Conservation (phyloP, 495 filamentous ascomycete genomes). For the Penicillium verhagenii region DNA sequence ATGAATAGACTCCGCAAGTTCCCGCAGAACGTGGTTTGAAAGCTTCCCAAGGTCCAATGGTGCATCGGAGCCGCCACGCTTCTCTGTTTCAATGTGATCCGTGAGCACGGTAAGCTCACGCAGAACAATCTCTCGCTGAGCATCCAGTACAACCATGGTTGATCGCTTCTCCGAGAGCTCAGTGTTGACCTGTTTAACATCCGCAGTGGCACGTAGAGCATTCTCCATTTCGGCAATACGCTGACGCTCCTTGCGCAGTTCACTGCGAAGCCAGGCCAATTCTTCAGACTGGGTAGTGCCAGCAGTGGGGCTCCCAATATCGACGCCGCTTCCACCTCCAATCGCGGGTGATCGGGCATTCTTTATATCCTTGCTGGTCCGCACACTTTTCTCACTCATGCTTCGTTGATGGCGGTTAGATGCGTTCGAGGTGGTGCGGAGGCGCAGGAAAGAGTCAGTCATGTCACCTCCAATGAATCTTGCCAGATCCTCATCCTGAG, state of each 20-base stretch:
- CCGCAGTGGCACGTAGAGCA: conserved; percentile 65
- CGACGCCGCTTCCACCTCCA: conserved; percentile 58
- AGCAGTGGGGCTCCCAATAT: conserved; percentile 73
- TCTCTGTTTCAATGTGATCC: conserved; percentile 67
- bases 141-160: conserved; percentile 93
- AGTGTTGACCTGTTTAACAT: conserved; percentile 79
- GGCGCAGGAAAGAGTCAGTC: conserved; percentile 67
- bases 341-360: conserved; percentile 71
- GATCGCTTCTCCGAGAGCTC: conserved; percentile 91
- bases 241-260: conserved; percentile 78
- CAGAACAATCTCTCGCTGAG: conserved; percentile 91
- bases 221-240: conserved; percentile 80
- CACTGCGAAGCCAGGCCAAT: conserved; percentile 65
- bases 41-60: conserved; percentile 72
- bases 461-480: conserved; percentile 74
- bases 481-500: conserved; percentile 88
- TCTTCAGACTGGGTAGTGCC: conserved; percentile 70
- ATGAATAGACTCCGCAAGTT: conserved; percentile 85
- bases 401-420: conserved; percentile 94
- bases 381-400: conserved; percentile 68
- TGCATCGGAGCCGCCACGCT: conserved; percentile 57
- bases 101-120: conserved; percentile 87
- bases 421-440: conserved; percentile 78
- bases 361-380: conserved; percentile 50
- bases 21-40: conserved; percentile 79